phyloP scores from a whole-genome alignment of 192 early-diverging fungal genomes.

The Podila clonocystis region DNA sequence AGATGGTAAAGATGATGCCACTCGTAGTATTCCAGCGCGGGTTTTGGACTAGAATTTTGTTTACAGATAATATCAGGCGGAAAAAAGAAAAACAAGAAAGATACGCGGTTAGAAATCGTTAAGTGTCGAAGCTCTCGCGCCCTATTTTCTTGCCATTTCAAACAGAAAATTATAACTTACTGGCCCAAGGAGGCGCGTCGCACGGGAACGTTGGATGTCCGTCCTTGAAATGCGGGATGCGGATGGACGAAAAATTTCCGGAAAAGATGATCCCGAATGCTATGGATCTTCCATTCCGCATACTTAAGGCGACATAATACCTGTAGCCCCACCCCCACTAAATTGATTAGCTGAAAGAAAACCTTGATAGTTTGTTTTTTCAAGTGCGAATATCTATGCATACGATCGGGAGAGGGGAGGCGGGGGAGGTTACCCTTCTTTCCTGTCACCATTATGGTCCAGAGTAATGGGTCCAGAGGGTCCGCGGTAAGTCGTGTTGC shows the following conservation, averaged over 20 bases:
- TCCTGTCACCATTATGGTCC: constrained; percentile 17
- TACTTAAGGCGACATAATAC: constrained; percentile 4
- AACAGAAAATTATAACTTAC: background rate
- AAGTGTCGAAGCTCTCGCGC: background rate
- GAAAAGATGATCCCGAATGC: background rate
- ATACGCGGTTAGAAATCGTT: background rate
- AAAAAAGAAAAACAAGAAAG: background rate
- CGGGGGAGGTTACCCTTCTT: constrained; percentile 9
- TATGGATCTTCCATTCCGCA: constrained; percentile 10
- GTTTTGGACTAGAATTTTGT: constrained; percentile 19
- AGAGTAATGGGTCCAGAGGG: constrained; percentile 22
- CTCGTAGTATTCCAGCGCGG: constrained; percentile 19
- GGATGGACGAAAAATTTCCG: background rate
- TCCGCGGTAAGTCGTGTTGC: constrained; percentile 8
- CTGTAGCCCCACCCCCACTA: background rate
- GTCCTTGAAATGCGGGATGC: constrained; percentile 13
- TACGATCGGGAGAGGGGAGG: background rate
- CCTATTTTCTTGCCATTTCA: background rate
- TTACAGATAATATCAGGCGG: background rate
- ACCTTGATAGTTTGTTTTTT: no score
- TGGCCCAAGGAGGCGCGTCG: constrained; percentile 23
- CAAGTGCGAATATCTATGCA: no score
- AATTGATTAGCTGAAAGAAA: no score
- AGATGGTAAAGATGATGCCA: constrained; percentile 30
- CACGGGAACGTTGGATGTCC: background rate